Base-by-base conservation (phyloP, 768 basidiomycete genomes). In the Russula vinacea region DNA sequence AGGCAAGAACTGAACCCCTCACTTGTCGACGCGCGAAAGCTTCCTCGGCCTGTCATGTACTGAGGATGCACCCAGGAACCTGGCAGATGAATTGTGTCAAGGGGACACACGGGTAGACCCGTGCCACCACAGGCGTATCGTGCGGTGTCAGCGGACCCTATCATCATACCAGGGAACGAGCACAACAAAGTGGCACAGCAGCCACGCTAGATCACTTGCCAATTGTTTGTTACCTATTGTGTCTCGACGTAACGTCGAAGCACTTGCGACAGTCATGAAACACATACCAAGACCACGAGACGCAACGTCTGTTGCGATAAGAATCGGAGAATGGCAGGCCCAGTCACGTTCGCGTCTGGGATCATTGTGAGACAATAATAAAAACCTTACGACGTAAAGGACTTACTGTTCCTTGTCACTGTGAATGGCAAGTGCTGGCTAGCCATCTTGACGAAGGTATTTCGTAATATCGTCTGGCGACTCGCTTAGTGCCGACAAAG, bases 401-500 rank as follows among this genome's bases (percentile, higher is more conserved):
- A 81, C 90, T 70, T 74, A 95, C 91, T 97, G 94, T 80, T 94
- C 94, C 78, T 99, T 99, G 80, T 99, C 97, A 71, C 97, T 97
- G 73, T 99, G 97, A 72, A 99, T 99, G 59, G 97, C 96, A 42
- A 99, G 80, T 16, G 97, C 97, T n/a, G 97, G 97, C 97, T 97
- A 99, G 17, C 97, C 97, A 72, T 99, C 97, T 81, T 92, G 90
- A 63, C 97, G 89, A 62, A 99, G 81, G 72, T 94, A 95, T 77
- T 98, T 98, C 22, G 97, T 99, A 71, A 99, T 90, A 67, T 99
- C 97, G 75, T 99, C 97, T 56, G 97, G n/a, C 97, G 63, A 96
- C 92, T 53, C 96, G 84, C 78, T 98, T 99, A 29, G 97, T 99
- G 22, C 88, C 94, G 66, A 98, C 94, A 75, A 99, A 99, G 73